Evolutionary conservation across 2,329 filamentous ascomycete genomes (phyloP).

Genomic region (Stagonosporopsis chrysanthemi): DNA sequence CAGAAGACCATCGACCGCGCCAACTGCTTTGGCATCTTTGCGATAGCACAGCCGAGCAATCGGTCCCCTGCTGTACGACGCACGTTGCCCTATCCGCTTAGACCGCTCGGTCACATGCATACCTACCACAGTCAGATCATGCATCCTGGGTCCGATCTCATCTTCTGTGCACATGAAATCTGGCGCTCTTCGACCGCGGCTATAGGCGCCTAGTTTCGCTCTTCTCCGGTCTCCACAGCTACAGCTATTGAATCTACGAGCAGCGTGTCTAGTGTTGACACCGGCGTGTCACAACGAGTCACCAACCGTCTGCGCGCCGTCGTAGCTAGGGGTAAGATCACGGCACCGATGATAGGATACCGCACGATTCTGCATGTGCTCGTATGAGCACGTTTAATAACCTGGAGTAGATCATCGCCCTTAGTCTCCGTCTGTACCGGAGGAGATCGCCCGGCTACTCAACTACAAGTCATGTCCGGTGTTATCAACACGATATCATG

Average conservation of each 20-base stretch:
- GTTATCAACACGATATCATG: background rate
- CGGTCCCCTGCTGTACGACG: slow-evolving; percentile 1
- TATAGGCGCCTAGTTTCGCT: background rate
- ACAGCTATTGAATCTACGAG: background rate
- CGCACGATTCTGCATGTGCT: background rate
- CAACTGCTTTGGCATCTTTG: background rate
- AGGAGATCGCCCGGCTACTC: background rate
- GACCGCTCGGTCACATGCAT: slow-evolving; percentile 2
- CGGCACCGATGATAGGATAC: background rate
- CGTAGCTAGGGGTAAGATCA: background rate
- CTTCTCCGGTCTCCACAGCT: background rate
- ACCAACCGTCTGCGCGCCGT: background rate
- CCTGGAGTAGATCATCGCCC: background rate
- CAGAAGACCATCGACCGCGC: background rate
- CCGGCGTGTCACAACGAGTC: background rate
- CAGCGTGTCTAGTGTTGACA: background rate
- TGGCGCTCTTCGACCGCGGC: background rate
- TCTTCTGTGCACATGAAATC: background rate
- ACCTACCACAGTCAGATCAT: slow-evolving; percentile 10
- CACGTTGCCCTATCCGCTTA: background rate
- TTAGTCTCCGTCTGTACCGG: background rate
- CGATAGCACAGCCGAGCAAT: background rate
- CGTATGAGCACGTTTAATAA: background rate
- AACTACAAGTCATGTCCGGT: slow-evolving; percentile 5
- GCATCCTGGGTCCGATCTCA: slow-evolving; percentile 3